These are phyloP conservation scores for Wickerhamiella siamensis DNA, from an alignment of 805 yeast genomes.

Conservation along the genomic window DNA sequence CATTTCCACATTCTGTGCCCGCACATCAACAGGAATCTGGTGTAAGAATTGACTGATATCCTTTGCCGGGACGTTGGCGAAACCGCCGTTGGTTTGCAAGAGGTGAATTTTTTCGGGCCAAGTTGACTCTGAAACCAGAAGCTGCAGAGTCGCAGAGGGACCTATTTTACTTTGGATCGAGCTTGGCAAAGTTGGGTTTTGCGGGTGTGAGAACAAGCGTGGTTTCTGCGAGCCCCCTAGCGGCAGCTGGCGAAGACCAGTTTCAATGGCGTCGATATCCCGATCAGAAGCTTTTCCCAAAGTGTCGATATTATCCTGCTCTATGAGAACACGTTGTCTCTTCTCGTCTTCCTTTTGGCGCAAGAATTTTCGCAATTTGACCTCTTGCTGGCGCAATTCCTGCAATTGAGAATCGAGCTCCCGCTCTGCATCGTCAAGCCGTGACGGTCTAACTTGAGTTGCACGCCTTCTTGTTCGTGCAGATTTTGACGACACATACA, in stretches of 20 bases:
- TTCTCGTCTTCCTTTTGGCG: conserved; percentile 13
- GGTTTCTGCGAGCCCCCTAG: not conserved
- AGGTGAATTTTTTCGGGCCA: not conserved
- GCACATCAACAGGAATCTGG: conserved; percentile 18
- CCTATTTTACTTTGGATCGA: not conserved
- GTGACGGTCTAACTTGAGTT: not conserved
- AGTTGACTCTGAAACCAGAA: not conserved
- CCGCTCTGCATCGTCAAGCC: conserved; percentile 7
- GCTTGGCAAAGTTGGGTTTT: not conserved
- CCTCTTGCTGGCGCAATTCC: conserved; percentile 10
- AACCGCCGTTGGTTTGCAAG: conserved; percentile 11
- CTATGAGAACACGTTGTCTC: conserved; percentile 7
- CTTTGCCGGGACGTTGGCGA: conserved; percentile 9
- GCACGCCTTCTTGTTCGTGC: not conserved
- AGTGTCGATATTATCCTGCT: conserved; percentile 6
- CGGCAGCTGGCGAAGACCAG: conserved; percentile 4
- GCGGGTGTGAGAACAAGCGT: not conserved
- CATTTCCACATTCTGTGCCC: conserved; percentile 12
- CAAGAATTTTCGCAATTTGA: conserved; percentile 7
- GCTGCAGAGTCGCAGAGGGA: not conserved
- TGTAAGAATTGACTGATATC: conserved; percentile 19
- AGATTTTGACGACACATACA: not conserved
- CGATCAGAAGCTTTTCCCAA: conserved; percentile 4
- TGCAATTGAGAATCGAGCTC: conserved; percentile 11
- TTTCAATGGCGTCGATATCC: conserved; percentile 13